A percentile compares a stretch with the other conserved stretches of the same genome.
Evolutionary conservation across 1,284 basidiomycete genomes (phyloP).

Genomic region (Microbotryum silenes-acaulis): DNA sequence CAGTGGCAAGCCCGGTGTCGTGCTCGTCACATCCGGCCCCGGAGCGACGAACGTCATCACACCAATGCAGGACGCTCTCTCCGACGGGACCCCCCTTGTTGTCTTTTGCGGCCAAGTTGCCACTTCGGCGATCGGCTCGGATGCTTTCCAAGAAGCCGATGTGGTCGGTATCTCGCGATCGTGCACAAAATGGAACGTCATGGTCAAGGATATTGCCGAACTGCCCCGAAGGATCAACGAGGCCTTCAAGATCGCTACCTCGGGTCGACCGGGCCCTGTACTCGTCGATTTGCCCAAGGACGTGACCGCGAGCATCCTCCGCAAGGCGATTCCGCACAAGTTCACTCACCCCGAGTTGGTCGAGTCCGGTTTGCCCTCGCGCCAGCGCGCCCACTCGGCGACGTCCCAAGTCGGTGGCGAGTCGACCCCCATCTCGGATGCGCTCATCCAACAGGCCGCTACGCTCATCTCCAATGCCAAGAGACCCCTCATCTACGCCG

Average conservation of each 20-base stretch:
- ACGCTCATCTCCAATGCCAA: slow-evolving; percentile 84
- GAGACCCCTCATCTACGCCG: slow-evolving; percentile 87
- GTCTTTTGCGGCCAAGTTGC: slow-evolving; percentile 98
- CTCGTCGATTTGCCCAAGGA: slow-evolving; percentile 97
- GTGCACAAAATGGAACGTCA: slow-evolving; percentile 99
- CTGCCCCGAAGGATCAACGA: slow-evolving; percentile 94
- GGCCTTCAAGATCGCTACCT: slow-evolving; percentile 97
- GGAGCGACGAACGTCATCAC: slow-evolving; percentile 97
- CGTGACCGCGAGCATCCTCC: slow-evolving; percentile 84
- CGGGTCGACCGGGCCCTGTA: slow-evolving; percentile 91
- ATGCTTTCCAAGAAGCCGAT: slow-evolving; percentile 98
- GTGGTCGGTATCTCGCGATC: slow-evolving; percentile 89
- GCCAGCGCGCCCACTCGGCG: slow-evolving; percentile 22
- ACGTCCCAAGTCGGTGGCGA: slow-evolving; percentile 25
- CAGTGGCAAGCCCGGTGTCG: slow-evolving; percentile 94
- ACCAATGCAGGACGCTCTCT: slow-evolving; percentile 94
- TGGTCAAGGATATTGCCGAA: slow-evolving; percentile 96
- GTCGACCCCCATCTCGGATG: slow-evolving; percentile 27
- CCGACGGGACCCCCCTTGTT: slow-evolving; percentile 87
- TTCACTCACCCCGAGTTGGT: slow-evolving; percentile 69
- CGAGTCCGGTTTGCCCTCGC: slow-evolving; percentile 25
- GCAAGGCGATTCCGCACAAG: slow-evolving; percentile 76
- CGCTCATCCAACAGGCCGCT: slow-evolving; percentile 68
- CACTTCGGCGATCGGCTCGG: slow-evolving; percentile 92
- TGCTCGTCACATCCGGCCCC: slow-evolving; percentile 94